These are phyloP conservation scores for Aspergillus nanangensis DNA, from an alignment of 495 filamentous ascomycete species.

Conservation along the genomic window DNA sequence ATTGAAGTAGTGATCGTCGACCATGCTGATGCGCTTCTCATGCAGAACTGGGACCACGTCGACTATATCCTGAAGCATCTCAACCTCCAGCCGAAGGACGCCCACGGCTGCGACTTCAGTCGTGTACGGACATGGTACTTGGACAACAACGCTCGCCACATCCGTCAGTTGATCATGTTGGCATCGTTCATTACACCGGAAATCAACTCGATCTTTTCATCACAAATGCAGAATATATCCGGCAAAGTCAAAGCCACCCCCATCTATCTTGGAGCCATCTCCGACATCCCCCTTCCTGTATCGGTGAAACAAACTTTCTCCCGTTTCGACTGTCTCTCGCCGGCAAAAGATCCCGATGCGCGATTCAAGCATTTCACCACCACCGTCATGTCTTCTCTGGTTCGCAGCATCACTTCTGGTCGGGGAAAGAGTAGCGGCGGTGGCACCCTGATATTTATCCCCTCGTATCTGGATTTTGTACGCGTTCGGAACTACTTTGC, in stretches of 20 bases:
- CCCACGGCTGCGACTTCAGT: constrained; percentile 91
- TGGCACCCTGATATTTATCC: constrained; percentile 80
- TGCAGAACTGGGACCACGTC: constrained; percentile 99
- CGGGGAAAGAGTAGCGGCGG: constrained; percentile 34
- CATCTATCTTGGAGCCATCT: constrained; percentile 62
- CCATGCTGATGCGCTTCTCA: constrained; percentile 87
- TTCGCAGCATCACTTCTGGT: constrained; percentile 47
- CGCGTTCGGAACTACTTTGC: constrained; percentile 88
- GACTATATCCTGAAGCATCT: constrained; percentile 87
- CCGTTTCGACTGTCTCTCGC: constrained; percentile 69
- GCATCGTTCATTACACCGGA: constrained; percentile 85
- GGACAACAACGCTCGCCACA: constrained; percentile 71
- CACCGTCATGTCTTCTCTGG: constrained; percentile 68
- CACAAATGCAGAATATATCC: constrained; percentile 71
- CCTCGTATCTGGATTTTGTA: constrained; percentile 90
- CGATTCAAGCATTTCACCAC: constrained; percentile 90
- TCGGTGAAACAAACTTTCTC: constrained; percentile 82
- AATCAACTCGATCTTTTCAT: constrained; percentile 71
- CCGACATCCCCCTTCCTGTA: constrained; percentile 58
- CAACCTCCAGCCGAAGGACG: constrained; percentile 83
- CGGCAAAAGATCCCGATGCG: constrained; percentile 72
- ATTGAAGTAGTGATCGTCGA: constrained; percentile 88
- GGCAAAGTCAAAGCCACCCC: constrained; percentile 71
- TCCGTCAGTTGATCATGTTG: constrained; percentile 80
- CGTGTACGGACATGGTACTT: constrained; percentile 90